These are phyloP conservation scores for Lophiotrema nucula DNA, from an alignment of 495 filamentous ascomycete species.

Conservation along the genomic window DNA sequence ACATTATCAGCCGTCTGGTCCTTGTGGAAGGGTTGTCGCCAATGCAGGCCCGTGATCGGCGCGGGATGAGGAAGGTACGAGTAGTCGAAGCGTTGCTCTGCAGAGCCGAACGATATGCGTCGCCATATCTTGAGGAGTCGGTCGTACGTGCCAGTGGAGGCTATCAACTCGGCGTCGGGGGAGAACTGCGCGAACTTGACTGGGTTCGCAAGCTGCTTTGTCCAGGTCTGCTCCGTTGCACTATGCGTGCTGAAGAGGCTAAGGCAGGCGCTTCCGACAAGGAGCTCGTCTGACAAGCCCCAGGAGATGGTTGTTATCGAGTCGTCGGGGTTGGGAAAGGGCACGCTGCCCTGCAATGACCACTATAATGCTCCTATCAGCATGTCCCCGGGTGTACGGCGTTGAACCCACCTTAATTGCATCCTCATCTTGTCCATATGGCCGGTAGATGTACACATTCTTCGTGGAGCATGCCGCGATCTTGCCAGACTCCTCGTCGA, in stretches of 20 bases:
- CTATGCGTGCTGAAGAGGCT: constrained; percentile 63
- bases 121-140: constrained; percentile 91
- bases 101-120: constrained; percentile 76
- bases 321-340: constrained; percentile 42
- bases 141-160: constrained; percentile 77
- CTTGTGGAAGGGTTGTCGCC: constrained; percentile 71
- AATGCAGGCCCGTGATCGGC: constrained; percentile 77
- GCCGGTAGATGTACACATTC: constrained; percentile 75
- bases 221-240: constrained; percentile 64
- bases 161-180: constrained; percentile 79
- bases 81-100: constrained; percentile 85
- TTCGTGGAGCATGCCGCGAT: constrained; percentile 69
- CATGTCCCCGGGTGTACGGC: not conserved
- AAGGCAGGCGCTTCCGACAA: constrained; percentile 69
- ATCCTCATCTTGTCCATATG: constrained; percentile 68
- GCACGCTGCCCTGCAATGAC: constrained; percentile 52
- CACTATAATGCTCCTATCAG: constrained; percentile 45
- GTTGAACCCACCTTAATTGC: constrained; percentile 58
- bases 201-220: constrained; percentile 66
- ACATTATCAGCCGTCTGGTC: constrained; percentile 84
- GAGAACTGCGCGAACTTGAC: constrained; percentile 78
- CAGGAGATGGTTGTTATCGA: constrained; percentile 70
- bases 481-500: constrained; percentile 81
- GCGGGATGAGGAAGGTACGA: constrained; percentile 83
- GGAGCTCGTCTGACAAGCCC: constrained; percentile 78